A percentile compares a stretch with the other conserved stretches of the same genome.
Evolutionary conservation across 176 grass and related monocot genomes (phyloP).

Genomic region (Melocanna baccifera): DNA sequence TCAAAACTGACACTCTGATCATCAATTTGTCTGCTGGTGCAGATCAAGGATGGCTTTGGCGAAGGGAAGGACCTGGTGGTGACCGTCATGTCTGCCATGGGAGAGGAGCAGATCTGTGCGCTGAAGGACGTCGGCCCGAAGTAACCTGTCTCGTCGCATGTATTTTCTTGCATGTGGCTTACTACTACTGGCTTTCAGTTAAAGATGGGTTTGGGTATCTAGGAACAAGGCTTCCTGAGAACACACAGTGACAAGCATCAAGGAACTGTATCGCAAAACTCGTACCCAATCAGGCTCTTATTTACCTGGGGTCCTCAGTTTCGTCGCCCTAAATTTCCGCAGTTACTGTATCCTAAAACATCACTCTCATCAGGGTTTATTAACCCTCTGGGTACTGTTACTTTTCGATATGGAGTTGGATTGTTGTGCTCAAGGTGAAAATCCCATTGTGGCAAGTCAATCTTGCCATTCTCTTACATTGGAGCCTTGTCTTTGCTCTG

Average conservation of each 20-base stretch:
- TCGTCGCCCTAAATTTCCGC: background rate
- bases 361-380: background rate
- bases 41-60: conserved; percentile 44
- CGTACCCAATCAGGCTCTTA: background rate
- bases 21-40: background rate
- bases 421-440: background rate
- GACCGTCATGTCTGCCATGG: conserved; percentile 48
- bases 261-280: background rate
- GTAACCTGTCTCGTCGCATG: background rate
- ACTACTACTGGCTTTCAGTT: background rate
- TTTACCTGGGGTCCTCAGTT: background rate
- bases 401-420: background rate
- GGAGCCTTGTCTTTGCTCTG: background rate
- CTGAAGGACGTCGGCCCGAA: conserved; percentile 42
- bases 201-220: background rate
- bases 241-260: background rate
- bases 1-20: background rate
- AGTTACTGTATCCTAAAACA: conserved; percentile 7
- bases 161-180: background rate
- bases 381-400: background rate
- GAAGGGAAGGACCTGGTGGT: conserved; percentile 58
- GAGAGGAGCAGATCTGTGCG: conserved; percentile 42
- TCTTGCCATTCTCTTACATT: too few relatives aligned
- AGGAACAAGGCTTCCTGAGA: background rate
- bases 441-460: background rate